Base-by-base conservation (phyloP, 2,329 filamentous ascomycete species). In the Arthrobotrys megalospora region DNA sequence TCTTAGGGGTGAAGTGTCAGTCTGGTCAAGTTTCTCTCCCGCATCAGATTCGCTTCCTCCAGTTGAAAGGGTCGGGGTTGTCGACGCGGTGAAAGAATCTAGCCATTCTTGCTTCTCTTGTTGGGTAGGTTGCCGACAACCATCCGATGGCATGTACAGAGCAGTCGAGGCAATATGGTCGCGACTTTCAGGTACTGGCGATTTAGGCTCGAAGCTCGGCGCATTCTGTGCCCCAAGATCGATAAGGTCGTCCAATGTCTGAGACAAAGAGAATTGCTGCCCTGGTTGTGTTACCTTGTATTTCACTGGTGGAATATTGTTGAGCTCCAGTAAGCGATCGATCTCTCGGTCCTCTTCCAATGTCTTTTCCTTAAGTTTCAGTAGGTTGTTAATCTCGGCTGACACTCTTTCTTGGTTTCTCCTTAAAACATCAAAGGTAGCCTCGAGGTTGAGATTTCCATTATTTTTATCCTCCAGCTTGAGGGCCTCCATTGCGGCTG, bases 321-420 rank as follows among this genome's bases (percentile, higher is more conserved):
- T 43, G 12, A 24, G 34, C 10, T 7, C 43, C 2, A 65, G 14
- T 14, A 58, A 28, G 41, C n/a, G 55, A 19, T 78, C 75, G n/a
- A 78, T 8, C n/a, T 78, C 75, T 6, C 28, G 41, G 6, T 72
- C 75, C 19, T 72, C 43, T n/a, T 63, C 19, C 11, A 24, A 48
- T 11, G 52, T 14, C 28, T 24, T 67, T 36, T 78, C 62, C 24
- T 78, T 67, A 36, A 32, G 62, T 11, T 78, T 43, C 19, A 19
- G 38, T 21, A 77, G 52, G n/a, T 16, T 12, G 16, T 62, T 68
- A 36, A 78, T 72, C 45, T 66, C 60, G 8, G 67, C 43, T 1
- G 32, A 45, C 34, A 77, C 66, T 53, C 43, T 16, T 32, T 73
- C 48, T 45, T 62, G 21, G 14, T 66, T 12, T 52, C 50, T 48